Evolutionary conservation across 225 moss, liverwort and hornwort species (phyloP), one percentile per base, ranked within the genome.

Genomic region (Bryoerythrophyllum caledonicum): DNA sequence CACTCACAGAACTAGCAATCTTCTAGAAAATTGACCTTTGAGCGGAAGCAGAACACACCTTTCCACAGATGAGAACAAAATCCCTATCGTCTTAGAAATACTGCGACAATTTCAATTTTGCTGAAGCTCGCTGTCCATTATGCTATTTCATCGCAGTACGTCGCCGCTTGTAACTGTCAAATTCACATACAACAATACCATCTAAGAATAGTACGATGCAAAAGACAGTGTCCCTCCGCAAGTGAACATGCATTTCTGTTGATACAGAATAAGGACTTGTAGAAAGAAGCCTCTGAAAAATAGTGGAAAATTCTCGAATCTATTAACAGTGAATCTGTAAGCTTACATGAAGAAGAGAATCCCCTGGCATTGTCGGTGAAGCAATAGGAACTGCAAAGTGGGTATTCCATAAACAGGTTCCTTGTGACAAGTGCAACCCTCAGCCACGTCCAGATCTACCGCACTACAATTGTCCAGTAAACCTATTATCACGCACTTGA

Each of bases 361-460:
- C 44, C 56, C 43, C 21, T 66, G 43, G 56, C 57, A 75, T 66
- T 66, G 30, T 54, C 57, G n/a, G 16, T 28, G 57, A 55, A 43
- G 56, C 30, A 66, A 30, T 14, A 65, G 28, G 56, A 65, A 41
- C 56, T 65, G 74, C 56, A 65, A 43, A 40, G 56, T 44, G 44
- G 28, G 65, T 44, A 37, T 43, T 34, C 66, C 43, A 66, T 28
- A 32, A 30, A 66, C 21, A 61, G 61, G 30, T 60, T 72, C 23
- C 79, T 86, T 58, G 77, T 41, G 41, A 82, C 80, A 74, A 80
- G 86, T 32, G 81, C 71, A 65, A 93, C 46, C 35, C 84, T 79
- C 64, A 85, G 28, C 89, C 90, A 89, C 67, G 86, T 75, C 87
- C 90, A 80, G 12, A 90, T 55, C 82, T 84, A 85, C 68, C 84